Evolutionary conservation across 2,329 filamentous ascomycete species (phyloP), one percentile per base, ranked within the genome.

Genomic region (Fusarium bactridioides): DNA sequence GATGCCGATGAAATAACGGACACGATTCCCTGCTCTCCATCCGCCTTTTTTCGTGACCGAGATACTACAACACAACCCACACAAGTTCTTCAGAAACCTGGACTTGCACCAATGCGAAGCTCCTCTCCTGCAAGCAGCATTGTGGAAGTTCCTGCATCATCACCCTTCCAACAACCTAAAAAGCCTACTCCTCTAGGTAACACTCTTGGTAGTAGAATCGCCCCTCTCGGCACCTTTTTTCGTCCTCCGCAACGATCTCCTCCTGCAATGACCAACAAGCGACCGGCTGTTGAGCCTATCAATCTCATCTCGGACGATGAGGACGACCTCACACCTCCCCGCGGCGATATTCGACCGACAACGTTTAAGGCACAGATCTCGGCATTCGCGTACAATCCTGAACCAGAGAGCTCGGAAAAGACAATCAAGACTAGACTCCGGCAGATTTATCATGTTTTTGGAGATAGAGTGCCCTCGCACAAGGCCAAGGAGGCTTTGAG

Each of bases 81-180:
- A 3, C 85, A 88, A 68, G 78, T 87, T 21, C 78, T 87, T 25
- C 80, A 81, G 54, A 82, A 82, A 7, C 81, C 82, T 1, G 79
- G 79, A 6, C 79, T 85, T 37, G 70, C 71, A 5, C 61, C 77
- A 4, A 61, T 77, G 35, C 70, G 76, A 48, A 82, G 82, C 29
- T 84, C 86, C 12, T 87, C 87, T 0, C 83, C 84, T 13, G 75
- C 81, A 31, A 83, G 84, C 53, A 83, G 84, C 38, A 76, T 84
- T 23, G 79, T 98, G 62, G 95, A 97, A 80, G 95, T 98, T 7
- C 91, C 92, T 35, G 93, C 94, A n/a, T 98, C 95, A 7, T 98
- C 95, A 2, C 95, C 94, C 4, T 86, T 91, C 64, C 87, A 88
- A 66, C 78, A 75, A 76, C 78, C 74, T 79, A 79, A 76, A 60